phyloP scores from a whole-genome alignment of 1,284 basidiomycete species.

The Farysia itapuensis region DNA sequence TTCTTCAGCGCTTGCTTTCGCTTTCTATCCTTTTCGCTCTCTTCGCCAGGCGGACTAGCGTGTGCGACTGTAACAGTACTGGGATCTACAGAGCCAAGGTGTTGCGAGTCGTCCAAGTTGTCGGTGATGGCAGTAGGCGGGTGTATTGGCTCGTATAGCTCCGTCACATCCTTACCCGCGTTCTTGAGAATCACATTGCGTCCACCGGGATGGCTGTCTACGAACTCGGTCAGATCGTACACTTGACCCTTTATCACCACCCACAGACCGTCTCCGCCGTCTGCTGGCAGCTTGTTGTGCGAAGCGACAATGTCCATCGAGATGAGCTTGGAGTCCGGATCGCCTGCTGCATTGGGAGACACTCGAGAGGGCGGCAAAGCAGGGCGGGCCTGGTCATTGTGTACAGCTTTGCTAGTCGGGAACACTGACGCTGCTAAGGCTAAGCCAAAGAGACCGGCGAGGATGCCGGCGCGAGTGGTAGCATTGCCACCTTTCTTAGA shows the following conservation, averaged over 20 bases:
- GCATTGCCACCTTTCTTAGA: too few relatives aligned
- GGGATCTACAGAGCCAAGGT: constrained; percentile 46
- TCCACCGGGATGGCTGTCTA: constrained; percentile 78
- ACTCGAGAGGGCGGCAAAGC: constrained; percentile 14
- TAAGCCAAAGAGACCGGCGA: constrained; percentile 21
- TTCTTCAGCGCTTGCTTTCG: constrained; percentile 28
- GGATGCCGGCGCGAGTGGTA: too few relatives aligned
- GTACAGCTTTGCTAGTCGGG: too few relatives aligned
- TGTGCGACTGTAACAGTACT: constrained; percentile 36
- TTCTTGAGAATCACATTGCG: constrained; percentile 75
- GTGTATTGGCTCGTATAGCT: constrained; percentile 55
- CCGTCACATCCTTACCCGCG: constrained; percentile 72
- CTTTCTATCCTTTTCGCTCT: constrained; percentile 28
- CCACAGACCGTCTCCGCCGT: constrained; percentile 45
- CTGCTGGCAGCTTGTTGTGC: constrained; percentile 41
- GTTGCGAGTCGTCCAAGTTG: constrained; percentile 42
- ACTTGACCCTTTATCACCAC: constrained; percentile 55
- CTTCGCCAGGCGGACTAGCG: constrained; percentile 9
- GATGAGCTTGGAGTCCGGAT: constrained; percentile 33
- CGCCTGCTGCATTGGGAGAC: constrained; percentile 11
- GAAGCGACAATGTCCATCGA: constrained; percentile 41
- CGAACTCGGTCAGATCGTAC: constrained; percentile 73
- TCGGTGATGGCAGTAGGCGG: constrained; percentile 54
- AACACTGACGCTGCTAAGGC: constrained; percentile 20
- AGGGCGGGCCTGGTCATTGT: too few relatives aligned